A percentile compares a stretch with the other conserved stretches of the same genome.
Evolutionary conservation across 345 rosid genomes (phyloP).

Genomic region (Boechera stricta): DNA sequence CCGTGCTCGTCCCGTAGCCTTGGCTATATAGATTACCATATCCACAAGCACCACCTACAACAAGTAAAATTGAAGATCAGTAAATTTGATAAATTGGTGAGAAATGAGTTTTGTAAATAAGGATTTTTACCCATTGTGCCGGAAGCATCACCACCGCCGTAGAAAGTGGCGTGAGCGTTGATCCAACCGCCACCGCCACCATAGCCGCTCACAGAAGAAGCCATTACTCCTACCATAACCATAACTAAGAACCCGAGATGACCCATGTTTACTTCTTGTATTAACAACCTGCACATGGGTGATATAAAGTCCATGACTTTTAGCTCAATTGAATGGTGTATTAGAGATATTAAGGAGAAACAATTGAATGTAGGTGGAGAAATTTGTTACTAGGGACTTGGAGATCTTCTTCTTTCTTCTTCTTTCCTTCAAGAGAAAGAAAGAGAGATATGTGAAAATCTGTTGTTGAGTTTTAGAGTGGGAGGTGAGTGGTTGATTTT

Average conservation of each 20-base stretch:
- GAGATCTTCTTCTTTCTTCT: conserved; percentile 19
- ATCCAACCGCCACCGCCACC: conserved; percentile 70
- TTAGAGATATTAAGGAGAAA: not conserved
- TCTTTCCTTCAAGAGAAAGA: conserved; percentile 23
- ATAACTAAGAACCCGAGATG: conserved; percentile 19
- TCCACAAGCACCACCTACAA: conserved; percentile 73
- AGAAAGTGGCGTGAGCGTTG: conserved; percentile 91
- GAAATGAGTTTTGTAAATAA: not conserved
- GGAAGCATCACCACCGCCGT: conserved; percentile 86
- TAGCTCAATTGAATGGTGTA: conserved; percentile 8
- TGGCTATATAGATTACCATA: conserved; percentile 67
- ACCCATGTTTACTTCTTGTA: conserved; percentile 29
- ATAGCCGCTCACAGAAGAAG: conserved; percentile 32
- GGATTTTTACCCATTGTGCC: conserved; percentile 79
- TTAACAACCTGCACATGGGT: conserved; percentile 30
- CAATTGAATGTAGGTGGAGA: conserved; percentile 23
- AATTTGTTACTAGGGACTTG: conserved; percentile 25
- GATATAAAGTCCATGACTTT: conserved; percentile 5
- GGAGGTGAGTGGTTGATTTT: conserved; percentile 31
- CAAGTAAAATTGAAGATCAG: not conserved
- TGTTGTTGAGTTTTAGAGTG: conserved; percentile 22
- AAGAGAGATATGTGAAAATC: conserved; percentile 10
- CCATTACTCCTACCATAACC: conserved; percentile 30
- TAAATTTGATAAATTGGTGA: not conserved
- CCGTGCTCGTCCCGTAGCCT: conserved; percentile 68